Evolutionary conservation across 2,329 filamentous ascomycete genomes (phyloP), one percentile per base, ranked within the genome.

Genomic region (Rhexocercosporidium sp.): DNA sequence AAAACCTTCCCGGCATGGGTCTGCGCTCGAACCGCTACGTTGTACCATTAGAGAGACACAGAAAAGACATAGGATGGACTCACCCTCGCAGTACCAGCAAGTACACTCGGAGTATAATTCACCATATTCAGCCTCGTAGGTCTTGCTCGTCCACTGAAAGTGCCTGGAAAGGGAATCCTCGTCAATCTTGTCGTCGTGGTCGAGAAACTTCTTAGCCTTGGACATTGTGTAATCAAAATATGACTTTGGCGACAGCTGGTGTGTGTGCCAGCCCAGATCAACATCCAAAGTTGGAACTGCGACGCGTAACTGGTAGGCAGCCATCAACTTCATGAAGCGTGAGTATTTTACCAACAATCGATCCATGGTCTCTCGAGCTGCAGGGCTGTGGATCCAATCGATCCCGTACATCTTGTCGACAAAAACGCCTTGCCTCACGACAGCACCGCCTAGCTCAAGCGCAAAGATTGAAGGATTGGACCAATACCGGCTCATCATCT

Each of bases 181-280:
- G 59, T 90, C 88, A 25, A 96, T 88, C 79, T 95, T 95, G 81
- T 96, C 93, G 77, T 96, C 90, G 75, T 96, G 93, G 75, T 94
- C 89, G 71, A 95, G 85, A 74, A 93, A 92, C 59, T 84, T 86
- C 0, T 74, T 75, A 6, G 83, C 84, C 25, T 77, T 76, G 0
- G 60, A 64, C 0, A 83, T 75, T 1, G 86, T 90, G 75, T 86
- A 90, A 2, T 76, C 67, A 72, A 87, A 90, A 79, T 96, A 96
- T 3, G 80, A 74, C 2, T 76, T 74, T 0, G 92, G 90, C 9
- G 81, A 85, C 3, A 95, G 85, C 76, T 95, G 73, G 54, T 95
- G 92, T 0, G 92, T 95, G 76, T 96, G 93, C 91, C 91, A 94
- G 0, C 86, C 90, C 0, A 94, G 81, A 74, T 94, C 91, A 5